Conservation (phyloP, 225 moss, liverwort and hornwort genomes). For the Lunularia cruciata region DNA sequence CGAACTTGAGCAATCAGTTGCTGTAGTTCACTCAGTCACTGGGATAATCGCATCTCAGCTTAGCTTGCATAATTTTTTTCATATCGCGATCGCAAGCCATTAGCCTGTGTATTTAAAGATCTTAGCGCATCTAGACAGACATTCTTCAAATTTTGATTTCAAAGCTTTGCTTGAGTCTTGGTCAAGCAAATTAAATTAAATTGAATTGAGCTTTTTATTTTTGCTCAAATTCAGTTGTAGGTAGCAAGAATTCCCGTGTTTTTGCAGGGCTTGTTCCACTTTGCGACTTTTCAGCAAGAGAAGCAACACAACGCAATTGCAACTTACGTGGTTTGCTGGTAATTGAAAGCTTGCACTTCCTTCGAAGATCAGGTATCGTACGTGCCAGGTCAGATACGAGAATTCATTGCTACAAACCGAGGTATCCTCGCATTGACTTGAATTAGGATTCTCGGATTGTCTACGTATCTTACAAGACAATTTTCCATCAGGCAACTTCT, state of each 20-base stretch:
- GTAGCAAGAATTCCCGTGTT: conserved; percentile 9
- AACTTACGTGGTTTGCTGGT: conserved; percentile 3
- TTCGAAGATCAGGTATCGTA: neutral
- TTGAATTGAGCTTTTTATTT: conserved; percentile 4
- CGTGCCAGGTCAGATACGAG: neutral
- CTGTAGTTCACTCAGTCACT: conserved; percentile 5
- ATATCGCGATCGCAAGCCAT: conserved; percentile 16
- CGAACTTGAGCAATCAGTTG: neutral
- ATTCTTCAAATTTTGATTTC: conserved; percentile 8
- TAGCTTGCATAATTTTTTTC: conserved; percentile 13
- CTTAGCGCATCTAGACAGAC: neutral
- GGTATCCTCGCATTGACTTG: neutral
- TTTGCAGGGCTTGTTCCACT: conserved; percentile 3
- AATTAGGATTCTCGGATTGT: neutral
- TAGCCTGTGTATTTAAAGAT: neutral
- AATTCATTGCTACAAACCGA: neutral
- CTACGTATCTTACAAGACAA: neutral
- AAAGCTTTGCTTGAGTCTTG: neutral
- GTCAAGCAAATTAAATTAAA: conserved; percentile 10
- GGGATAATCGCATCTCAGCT: neutral
- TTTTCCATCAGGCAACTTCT: neutral
- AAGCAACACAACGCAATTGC: conserved; percentile 10
- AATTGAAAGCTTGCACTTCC: neutral
- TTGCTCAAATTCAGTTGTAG: conserved; percentile 3
- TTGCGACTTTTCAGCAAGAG: conserved; percentile 19